Evolutionary conservation across 2,329 filamentous ascomycete genomes (phyloP).

Genomic region (Fusarium floridanum): DNA sequence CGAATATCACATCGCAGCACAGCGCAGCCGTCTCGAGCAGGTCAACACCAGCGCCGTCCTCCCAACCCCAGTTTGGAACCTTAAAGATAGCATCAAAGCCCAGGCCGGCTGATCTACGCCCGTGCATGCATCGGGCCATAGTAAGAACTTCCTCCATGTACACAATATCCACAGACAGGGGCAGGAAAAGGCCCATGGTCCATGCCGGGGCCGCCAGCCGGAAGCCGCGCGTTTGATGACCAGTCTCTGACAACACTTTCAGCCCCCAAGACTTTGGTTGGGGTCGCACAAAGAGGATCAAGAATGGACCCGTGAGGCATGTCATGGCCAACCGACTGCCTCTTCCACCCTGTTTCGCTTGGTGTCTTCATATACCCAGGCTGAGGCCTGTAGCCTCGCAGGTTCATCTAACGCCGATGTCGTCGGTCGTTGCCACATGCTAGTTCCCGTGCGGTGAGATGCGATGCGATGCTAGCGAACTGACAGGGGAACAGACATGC

Average conservation of each 20-base stretch:
- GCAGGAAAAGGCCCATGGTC: background rate
- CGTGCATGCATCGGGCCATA: conserved; percentile 15
- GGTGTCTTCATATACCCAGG: background rate
- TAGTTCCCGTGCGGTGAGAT: background rate
- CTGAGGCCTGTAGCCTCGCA: conserved; percentile 1
- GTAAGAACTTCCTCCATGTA: conserved; percentile 4
- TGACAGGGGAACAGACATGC: background rate
- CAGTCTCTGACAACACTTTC: background rate
- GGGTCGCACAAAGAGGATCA: conserved; percentile 8
- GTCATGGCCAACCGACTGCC: background rate
- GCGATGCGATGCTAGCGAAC: background rate
- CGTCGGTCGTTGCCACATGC: background rate
- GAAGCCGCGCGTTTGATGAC: conserved; percentile 13
- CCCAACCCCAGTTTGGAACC: background rate
- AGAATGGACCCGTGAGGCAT: conserved; percentile 3
- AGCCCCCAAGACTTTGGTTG: conserved; percentile 1
- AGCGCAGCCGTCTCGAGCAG: background rate
- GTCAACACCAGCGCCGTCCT: background rate
- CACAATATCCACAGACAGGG: conserved; percentile 2
- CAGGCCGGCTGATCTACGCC: conserved; percentile 17
- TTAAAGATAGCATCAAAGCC: background rate
- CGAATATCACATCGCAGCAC: background rate
- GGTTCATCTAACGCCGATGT: conserved; percentile 3
- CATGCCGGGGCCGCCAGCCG: conserved; percentile 5
- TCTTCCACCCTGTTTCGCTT: background rate